These are phyloP conservation scores for Symbiodinium pilosum DNA, from an alignment of 73 alveolate species.

Conservation along the genomic window DNA sequence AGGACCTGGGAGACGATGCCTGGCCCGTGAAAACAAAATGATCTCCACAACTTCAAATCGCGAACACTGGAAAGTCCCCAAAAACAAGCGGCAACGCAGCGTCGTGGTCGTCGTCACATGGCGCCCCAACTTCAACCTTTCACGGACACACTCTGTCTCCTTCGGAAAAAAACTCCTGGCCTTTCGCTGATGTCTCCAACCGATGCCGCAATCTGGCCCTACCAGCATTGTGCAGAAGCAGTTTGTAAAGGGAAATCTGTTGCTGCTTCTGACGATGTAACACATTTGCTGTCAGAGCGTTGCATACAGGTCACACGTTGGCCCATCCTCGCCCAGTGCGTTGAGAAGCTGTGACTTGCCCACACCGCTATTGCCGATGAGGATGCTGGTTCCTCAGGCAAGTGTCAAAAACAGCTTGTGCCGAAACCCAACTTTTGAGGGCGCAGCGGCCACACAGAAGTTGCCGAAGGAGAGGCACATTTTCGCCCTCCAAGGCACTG, in stretches of 20 bases:
- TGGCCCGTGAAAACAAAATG: background rate
- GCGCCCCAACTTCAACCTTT: slow-evolving; percentile 66
- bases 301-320: background rate
- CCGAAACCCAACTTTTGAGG: background rate
- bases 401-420: background rate
- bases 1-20: slow-evolving; percentile 75
- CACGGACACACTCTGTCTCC: too few relatives aligned
- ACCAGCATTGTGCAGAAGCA: too few relatives aligned
- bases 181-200: slow-evolving; percentile 83
- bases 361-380: slow-evolving; percentile 92
- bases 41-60: too few relatives aligned
- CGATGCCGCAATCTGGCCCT: slow-evolving; percentile 60
- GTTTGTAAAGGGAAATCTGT: too few relatives aligned
- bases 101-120: slow-evolving; percentile 81
- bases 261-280: background rate
- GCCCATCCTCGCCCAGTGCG: slow-evolving; percentile 52
- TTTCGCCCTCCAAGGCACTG: slow-evolving; percentile 78
- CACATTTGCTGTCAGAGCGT: background rate
- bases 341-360: slow-evolving; percentile 87
- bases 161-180: background rate
- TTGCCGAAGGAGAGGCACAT: slow-evolving; percentile 27
- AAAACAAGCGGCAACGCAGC: too few relatives aligned
- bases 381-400: slow-evolving; percentile 61
- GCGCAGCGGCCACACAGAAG: slow-evolving; percentile 54
- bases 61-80: background rate